A percentile compares a stretch with the other conserved stretches of the same genome.
Evolutionary conservation across 495 filamentous ascomycete genomes (phyloP).

Genomic region (Parathielavia hyrcaniae): DNA sequence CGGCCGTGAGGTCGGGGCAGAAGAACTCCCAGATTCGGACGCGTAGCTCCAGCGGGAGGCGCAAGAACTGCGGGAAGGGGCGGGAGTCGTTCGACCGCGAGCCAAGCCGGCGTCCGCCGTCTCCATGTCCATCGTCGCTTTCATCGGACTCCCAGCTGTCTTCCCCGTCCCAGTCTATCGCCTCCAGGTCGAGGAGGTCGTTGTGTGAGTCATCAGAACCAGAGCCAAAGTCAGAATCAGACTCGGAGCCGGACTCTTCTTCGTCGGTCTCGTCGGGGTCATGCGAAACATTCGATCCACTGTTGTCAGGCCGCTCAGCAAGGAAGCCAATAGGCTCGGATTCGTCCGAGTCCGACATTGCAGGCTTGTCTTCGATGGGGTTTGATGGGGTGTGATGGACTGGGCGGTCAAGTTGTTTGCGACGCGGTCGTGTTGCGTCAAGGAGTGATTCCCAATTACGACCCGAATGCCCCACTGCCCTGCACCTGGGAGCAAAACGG

Average conservation of each 20-base stretch:
- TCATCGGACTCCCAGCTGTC: slow-evolving; percentile 2
- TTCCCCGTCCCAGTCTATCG: slow-evolving; percentile 14
- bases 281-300: slow-evolving; percentile 7
- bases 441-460: not conserved
- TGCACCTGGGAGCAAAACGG: no score
- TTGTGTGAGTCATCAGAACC: not conserved
- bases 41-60: slow-evolving; percentile 39
- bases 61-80: slow-evolving; percentile 37
- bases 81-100: slow-evolving; percentile 13
- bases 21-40: slow-evolving; percentile 38
- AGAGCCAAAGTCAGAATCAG: not conserved
- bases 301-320: slow-evolving; percentile 10
- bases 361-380: not conserved
- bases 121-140: slow-evolving; percentile 10
- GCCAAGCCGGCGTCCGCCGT: not conserved
- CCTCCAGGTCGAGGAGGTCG: slow-evolving; percentile 14
- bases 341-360: slow-evolving; percentile 15
- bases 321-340: slow-evolving; percentile 9
- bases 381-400: not conserved
- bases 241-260: not conserved
- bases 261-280: not conserved
- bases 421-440: not conserved
- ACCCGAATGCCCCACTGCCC: no score
- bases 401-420: not conserved
- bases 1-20: slow-evolving; percentile 32